phyloP scores from a whole-genome alignment of 2,329 filamentous ascomycete genomes.

The Ceratocystis lukuohia region DNA sequence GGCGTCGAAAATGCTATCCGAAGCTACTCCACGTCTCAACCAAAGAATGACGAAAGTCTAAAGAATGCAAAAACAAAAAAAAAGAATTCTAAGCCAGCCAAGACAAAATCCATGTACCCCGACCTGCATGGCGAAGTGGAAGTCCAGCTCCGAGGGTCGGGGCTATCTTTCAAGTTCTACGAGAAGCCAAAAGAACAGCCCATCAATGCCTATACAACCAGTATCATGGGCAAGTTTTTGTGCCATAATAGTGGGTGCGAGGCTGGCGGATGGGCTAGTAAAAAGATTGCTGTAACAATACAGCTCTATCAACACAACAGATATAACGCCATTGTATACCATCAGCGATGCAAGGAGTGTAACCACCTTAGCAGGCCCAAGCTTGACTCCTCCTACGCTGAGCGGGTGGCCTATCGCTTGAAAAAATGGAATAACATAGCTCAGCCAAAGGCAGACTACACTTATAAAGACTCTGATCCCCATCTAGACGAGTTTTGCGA shows the following conservation, averaged over 20 bases:
- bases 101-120: neutral
- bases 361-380: neutral
- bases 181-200: neutral
- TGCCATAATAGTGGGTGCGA: neutral
- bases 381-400: neutral
- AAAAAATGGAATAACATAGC: neutral
- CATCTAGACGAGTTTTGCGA: neutral
- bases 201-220: neutral
- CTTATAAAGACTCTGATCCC: fast-evolving
- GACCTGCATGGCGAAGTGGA: neutral
- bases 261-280: neutral
- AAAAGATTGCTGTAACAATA: neutral
- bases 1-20: neutral
- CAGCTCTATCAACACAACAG: neutral
- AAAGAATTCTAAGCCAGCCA: neutral
- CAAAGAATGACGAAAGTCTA: neutral
- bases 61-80: neutral
- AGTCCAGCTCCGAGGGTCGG: neutral
- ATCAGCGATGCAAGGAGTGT: neutral
- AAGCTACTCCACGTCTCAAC: neutral
- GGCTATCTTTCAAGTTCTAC: neutral
- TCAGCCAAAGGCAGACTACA: neutral
- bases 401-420: neutral
- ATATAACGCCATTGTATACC: neutral
- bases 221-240: neutral